Evolutionary conservation across 768 basidiomycete genomes (phyloP).

Genomic region (Clathrus columnatus): DNA sequence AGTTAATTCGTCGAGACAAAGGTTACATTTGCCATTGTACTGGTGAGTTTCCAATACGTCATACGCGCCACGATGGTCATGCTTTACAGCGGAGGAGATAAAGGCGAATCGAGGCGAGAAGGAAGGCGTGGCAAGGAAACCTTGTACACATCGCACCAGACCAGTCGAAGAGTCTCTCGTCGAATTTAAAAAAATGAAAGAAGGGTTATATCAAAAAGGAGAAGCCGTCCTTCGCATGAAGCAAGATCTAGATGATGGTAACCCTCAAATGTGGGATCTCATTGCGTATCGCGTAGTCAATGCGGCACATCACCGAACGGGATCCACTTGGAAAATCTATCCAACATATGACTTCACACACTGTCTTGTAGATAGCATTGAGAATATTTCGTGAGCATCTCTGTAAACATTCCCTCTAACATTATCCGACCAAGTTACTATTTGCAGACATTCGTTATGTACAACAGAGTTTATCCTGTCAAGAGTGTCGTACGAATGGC

Average conservation of each 20-base stretch:
- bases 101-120: conserved; percentile 79
- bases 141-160: conserved; percentile 80
- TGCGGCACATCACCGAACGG: conserved; percentile 87
- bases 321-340: conserved; percentile 92
- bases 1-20: conserved; percentile 82
- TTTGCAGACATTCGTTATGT: conserved; percentile 83
- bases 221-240: conserved; percentile 96
- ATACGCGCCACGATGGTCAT: neutral
- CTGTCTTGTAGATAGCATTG: conserved; percentile 95
- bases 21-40: conserved; percentile 96
- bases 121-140: conserved; percentile 66
- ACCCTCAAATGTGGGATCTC: conserved; percentile 99
- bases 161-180: conserved; percentile 78
- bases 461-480: conserved; percentile 94
- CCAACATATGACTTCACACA: conserved; percentile 99
- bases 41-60: conserved; percentile 44
- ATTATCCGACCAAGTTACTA: neutral
- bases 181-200: conserved; percentile 90
- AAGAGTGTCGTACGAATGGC: conserved; percentile 97
- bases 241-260: conserved; percentile 83
- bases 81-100: conserved; percentile 76
- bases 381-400: conserved; percentile 93
- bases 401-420: neutral
- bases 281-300: conserved; percentile 92
- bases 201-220: conserved; percentile 83